phyloP scores from a whole-genome alignment of 2,329 filamentous ascomycete genomes.

The Trichoderma sp. region DNA sequence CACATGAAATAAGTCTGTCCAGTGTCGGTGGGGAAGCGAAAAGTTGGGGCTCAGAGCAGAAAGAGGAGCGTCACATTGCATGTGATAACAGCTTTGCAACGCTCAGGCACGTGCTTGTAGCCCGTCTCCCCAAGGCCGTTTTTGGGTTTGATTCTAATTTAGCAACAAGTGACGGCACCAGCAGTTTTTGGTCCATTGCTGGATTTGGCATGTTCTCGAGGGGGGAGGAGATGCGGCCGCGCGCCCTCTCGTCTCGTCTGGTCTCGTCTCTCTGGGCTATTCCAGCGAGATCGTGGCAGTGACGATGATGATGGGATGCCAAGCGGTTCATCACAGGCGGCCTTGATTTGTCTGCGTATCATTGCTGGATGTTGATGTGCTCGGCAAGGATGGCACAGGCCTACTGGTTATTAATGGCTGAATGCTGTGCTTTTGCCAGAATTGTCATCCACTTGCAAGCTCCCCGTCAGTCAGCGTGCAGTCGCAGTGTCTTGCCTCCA shows the following conservation, averaged over 20 bases:
- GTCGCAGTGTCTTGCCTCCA: background rate
- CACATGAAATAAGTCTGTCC: background rate
- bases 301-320: background rate
- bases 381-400: conserved; percentile 10
- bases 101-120: conserved; percentile 9
- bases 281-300: background rate
- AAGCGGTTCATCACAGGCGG: background rate
- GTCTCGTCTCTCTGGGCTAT: background rate
- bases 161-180: background rate
- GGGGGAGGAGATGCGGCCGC: background rate
- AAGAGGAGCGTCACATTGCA: conserved; percentile 10
- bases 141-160: background rate
- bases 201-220: background rate
- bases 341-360: background rate
- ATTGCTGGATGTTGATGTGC: background rate
- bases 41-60: background rate
- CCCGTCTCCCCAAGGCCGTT: background rate
- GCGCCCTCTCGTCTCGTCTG: background rate
- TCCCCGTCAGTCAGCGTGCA: too few species aligned
- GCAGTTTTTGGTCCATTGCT: background rate
- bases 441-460: background rate
- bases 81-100: conserved; percentile 11
- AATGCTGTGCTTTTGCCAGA: background rate
- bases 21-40: background rate
- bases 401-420: background rate